Conservation (phyloP, 305 asterid species). For the Nicotiana rustica region DNA sequence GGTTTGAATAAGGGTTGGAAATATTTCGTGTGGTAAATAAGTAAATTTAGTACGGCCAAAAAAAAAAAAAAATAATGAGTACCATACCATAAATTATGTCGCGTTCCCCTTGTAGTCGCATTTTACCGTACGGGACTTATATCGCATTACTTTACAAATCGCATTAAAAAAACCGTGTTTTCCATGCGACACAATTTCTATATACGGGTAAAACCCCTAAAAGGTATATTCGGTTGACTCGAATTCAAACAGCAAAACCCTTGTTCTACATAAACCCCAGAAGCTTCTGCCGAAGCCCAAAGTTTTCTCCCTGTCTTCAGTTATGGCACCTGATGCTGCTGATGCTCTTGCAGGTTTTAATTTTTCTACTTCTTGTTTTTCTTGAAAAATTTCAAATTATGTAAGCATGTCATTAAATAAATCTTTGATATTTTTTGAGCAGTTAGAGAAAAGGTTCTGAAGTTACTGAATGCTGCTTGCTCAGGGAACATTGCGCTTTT, state of each 20-base stretch:
- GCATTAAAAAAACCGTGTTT: too few relatives aligned
- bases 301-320: neutral
- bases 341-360: constrained; percentile 84
- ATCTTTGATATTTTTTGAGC: constrained; percentile 28
- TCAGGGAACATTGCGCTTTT: constrained; percentile 75
- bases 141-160: too few relatives aligned
- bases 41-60: too few relatives aligned
- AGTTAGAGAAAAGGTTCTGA: constrained; percentile 82
- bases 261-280: neutral
- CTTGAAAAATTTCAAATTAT: neutral
- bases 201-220: too few relatives aligned
- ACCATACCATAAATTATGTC: too few relatives aligned
- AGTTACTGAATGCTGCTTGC: constrained; percentile 76
- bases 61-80: too few relatives aligned
- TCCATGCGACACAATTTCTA: too few relatives aligned
- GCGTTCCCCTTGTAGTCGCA: too few relatives aligned
- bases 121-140: too few relatives aligned
- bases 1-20: too few relatives aligned
- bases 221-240: neutral
- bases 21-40: too few relatives aligned
- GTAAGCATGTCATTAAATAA: neutral
- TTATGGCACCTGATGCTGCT: constrained; percentile 67
- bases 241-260: constrained; percentile 23
- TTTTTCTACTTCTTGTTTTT: neutral
- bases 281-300: neutral